Conservation (phyloP, 2,329 filamentous ascomycete genomes). For the Moelleriella libera region DNA sequence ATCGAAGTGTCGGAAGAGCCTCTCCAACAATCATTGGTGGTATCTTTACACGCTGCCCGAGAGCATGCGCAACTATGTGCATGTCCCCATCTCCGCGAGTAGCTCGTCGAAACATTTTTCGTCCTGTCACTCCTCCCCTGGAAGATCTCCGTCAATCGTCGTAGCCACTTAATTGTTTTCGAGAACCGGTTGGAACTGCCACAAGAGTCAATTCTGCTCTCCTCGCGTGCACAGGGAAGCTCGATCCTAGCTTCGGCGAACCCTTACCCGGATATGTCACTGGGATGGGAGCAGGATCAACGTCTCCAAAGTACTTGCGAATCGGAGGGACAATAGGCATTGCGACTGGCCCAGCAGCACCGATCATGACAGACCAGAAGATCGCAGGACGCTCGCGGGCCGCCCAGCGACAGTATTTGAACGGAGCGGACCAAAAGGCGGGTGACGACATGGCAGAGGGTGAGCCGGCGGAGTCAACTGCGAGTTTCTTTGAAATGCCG, state of each 20-base stretch:
- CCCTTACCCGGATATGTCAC: slow-evolving; percentile 81
- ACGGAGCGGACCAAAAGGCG: slow-evolving; percentile 74
- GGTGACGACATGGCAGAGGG: slow-evolving; percentile 42
- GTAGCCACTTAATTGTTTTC: slow-evolving; percentile 46
- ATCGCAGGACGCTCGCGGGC: slow-evolving; percentile 77
- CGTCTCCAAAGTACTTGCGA: slow-evolving; percentile 58
- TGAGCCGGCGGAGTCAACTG: neutral
- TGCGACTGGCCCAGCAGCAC: slow-evolving; percentile 54
- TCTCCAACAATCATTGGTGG: too few relatives aligned
- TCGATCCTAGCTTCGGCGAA: neutral
- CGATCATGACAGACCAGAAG: slow-evolving; percentile 76
- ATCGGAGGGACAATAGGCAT: slow-evolving; percentile 62
- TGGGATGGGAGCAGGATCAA: slow-evolving; percentile 58
- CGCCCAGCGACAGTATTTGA: slow-evolving; percentile 81
- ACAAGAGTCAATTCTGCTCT: too few relatives aligned
- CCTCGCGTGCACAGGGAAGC: neutral
- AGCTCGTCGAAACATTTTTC: neutral
- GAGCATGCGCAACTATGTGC: too few relatives aligned
- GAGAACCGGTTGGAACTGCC: slow-evolving; percentile 41
- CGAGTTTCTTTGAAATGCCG: neutral
- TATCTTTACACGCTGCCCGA: too few relatives aligned
- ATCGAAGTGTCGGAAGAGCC: too few relatives aligned
- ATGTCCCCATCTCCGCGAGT: too few relatives aligned
- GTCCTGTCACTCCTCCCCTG: slow-evolving; percentile 4
- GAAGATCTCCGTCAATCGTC: slow-evolving; percentile 32